Percentiles rank a stretch among this genome's conserved stretches.
Evolutionary conservation across 495 filamentous ascomycete species (phyloP).

Genomic region (Daldinia bambusicola): DNA sequence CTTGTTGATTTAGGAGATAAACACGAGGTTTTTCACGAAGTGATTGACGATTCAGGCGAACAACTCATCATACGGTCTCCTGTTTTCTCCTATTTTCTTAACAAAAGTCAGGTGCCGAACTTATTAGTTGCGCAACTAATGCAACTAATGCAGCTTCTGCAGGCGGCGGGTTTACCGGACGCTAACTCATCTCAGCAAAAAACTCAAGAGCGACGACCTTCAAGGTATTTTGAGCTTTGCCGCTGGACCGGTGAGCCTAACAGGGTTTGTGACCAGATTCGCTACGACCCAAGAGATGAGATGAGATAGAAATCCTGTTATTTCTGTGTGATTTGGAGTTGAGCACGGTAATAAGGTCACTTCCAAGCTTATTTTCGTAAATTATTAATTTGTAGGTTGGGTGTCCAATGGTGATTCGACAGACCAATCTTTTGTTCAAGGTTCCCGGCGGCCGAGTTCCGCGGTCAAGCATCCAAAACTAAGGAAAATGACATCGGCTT

Average conservation of each 20-base stretch:
- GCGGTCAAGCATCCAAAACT: neutral
- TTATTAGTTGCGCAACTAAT: conserved; percentile 30
- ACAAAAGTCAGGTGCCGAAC: conserved; percentile 9
- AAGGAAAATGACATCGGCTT: conserved; percentile 15
- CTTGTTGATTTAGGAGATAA: neutral
- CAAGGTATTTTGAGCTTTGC: conserved; percentile 2
- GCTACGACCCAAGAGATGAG: neutral
- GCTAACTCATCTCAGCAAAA: conserved; percentile 10
- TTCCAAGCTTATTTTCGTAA: neutral
- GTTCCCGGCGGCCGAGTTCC: neutral
- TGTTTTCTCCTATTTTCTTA: neutral
- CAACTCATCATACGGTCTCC: neutral
- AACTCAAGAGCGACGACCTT: neutral
- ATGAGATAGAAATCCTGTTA: neutral
- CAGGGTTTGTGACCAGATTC: neutral
- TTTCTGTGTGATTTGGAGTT: neutral
- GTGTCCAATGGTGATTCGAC: neutral
- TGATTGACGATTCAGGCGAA: neutral
- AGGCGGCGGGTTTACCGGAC: conserved; percentile 22
- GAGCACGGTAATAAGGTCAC: neutral
- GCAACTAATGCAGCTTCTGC: conserved; percentile 38
- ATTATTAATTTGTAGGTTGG: neutral
- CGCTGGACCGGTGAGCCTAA: conserved; percentile 20
- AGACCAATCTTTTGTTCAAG: neutral
- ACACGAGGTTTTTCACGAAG: neutral